Base-by-base conservation (phyloP, 179 eudicot species). In the Heliamphora pulchella region DNA sequence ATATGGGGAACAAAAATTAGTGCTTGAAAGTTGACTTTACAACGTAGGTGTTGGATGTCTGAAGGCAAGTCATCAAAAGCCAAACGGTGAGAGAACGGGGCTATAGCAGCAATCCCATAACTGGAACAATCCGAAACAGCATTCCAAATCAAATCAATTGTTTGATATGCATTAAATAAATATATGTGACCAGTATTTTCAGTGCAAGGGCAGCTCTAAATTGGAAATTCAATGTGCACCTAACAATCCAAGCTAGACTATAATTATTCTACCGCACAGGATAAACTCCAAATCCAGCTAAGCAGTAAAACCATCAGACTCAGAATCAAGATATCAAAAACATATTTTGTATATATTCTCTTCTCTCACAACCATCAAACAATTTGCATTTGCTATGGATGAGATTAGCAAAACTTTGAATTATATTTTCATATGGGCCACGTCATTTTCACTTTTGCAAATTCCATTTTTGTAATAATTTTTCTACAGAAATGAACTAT, bases 1-100 rank as follows among this genome's bases (percentile, higher is more conserved):
- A 96, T 89, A 78, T 94, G 94, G 51, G 97, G 96, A 81, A 94
- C 96, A 79, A 94, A 96, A 11, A 81, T 86, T 71, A 96, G 66
- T 44, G 99, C 99, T 80, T 94, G 86, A 83, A 96, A 96, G 83
- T 96, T 94, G 43, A 96, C 98, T 86, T 90, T 92, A 82, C 98
- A 96, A 17, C 99, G 90, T 17, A 96, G 89, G 71, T 87, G 92
- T 74, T 96, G 99, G 84, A 96, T 88, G 63, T 92, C 89, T 59
- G 78, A 81, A 66, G 96, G 94, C 92, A 93, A 78, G 85, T 91
- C 88, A 84, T 94, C 97, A 80, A 96, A 96, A 71, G 99, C 97
- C 81, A 96, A 84, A 67, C 98, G 95, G 82, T 96, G 96, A 47
- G 84, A 75, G 66, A 76, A 64, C 63, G 81, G 81, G 5, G 75